A percentile compares a stretch with the other conserved stretches of the same genome.
phyloP scores from a whole-genome alignment of 768 basidiomycete genomes.

The Hortiboletus campestris region DNA sequence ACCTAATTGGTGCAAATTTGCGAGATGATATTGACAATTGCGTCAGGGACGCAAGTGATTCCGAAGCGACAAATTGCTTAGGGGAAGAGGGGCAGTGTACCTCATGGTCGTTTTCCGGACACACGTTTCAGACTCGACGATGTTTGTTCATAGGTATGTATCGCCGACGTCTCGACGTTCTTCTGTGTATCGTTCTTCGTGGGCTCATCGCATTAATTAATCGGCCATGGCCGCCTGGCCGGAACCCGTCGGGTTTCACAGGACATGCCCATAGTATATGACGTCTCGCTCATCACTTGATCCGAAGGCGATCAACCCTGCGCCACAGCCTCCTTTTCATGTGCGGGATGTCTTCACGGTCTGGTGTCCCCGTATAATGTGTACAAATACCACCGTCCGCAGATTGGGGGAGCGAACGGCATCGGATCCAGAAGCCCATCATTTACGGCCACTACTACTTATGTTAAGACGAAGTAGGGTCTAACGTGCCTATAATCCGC shows the following conservation, averaged over 20 bases:
- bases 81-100: background rate
- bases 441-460: background rate
- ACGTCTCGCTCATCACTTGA: background rate
- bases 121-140: too few relatives aligned
- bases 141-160: background rate
- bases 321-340: background rate
- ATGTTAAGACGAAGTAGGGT: too few relatives aligned
- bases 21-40: background rate
- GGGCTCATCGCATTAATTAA: background rate
- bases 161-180: background rate
- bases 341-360: background rate
- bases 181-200: background rate
- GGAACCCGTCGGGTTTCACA: background rate
- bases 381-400: background rate
- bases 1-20: background rate
- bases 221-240: background rate
- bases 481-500: background rate
- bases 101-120: background rate
- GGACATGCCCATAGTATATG: background rate
- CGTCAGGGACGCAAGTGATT: background rate
- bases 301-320: slow-evolving; percentile 5
- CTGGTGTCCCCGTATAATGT: slow-evolving; percentile 2
- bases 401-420: background rate
- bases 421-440: background rate
- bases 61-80: background rate